A percentile compares a stretch with the other conserved stretches of the same genome.
Conservation (phyloP, 768 basidiomycete species). For the Crepidotus variabilis region DNA sequence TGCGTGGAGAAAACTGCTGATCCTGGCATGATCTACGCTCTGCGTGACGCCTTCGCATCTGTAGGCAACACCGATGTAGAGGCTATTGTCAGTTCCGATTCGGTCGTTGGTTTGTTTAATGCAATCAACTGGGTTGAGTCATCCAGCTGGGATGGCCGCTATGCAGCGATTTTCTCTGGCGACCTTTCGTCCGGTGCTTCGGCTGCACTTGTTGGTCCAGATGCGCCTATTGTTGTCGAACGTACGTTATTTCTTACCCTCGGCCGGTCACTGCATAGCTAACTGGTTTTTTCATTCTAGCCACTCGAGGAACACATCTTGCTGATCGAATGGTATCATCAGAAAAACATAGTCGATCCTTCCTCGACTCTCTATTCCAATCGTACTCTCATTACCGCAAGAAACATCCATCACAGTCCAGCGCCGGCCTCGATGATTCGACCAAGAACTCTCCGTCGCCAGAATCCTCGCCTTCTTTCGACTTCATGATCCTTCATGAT, state of each 20-base stretch:
- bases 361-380: background rate
- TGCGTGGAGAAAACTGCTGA: background rate
- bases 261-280: background rate
- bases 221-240: background rate
- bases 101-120: background rate
- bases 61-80: background rate
- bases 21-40: background rate
- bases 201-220: background rate
- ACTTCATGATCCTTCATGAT: background rate
- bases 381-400: background rate
- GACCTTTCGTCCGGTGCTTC: background rate
- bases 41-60: background rate
- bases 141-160: background rate
- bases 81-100: background rate
- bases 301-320: background rate
- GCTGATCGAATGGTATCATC: background rate
- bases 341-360: background rate
- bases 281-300: background rate
- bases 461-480: background rate
- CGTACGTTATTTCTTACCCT: background rate
- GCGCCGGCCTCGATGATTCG: background rate
- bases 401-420: background rate
- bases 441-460: background rate
- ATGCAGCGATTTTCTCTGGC: background rate
- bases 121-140: background rate